phyloP scores from a whole-genome alignment of 2,329 filamentous ascomycete genomes.

The Cordyceps farinosa region DNA sequence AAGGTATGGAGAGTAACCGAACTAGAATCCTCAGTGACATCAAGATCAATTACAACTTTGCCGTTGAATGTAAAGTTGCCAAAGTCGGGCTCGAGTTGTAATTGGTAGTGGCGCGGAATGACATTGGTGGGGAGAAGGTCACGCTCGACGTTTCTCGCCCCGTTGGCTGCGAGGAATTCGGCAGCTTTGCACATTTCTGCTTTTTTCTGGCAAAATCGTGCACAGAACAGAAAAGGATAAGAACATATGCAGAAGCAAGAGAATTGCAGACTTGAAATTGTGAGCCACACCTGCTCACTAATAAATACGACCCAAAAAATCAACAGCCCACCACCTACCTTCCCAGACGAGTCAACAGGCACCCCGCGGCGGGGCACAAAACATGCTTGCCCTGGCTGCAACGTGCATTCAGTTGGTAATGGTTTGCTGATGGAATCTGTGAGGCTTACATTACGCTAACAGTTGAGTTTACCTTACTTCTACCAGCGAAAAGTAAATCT shows the following conservation, averaged over 20 bases:
- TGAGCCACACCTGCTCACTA: constrained; percentile 1
- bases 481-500: not conserved
- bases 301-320: not conserved
- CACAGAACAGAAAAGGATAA: not conserved
- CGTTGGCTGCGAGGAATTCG: not conserved
- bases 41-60: constrained; percentile 78
- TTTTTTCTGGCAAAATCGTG: no score
- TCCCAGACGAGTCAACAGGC: not conserved
- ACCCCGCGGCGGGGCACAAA: constrained; percentile 7
- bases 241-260: not conserved
- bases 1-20: constrained; percentile 85
- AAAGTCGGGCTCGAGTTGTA: constrained; percentile 89
- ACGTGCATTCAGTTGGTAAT: not conserved
- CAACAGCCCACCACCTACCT: constrained; percentile 4
- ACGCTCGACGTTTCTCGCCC: constrained; percentile 38
- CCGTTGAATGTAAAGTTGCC: constrained; percentile 84
- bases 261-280: not conserved
- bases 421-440: not conserved
- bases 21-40: constrained; percentile 77
- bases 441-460: not conserved
- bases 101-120: constrained; percentile 82
- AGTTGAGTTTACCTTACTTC: not conserved
- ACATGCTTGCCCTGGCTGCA: not conserved
- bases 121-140: constrained; percentile 91
- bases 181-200: constrained; percentile 1